Percentiles rank a stretch among this genome's conserved stretches.
Conservation (phyloP, 2,329 filamentous ascomycete genomes). For the Verticillium dahliae region DNA sequence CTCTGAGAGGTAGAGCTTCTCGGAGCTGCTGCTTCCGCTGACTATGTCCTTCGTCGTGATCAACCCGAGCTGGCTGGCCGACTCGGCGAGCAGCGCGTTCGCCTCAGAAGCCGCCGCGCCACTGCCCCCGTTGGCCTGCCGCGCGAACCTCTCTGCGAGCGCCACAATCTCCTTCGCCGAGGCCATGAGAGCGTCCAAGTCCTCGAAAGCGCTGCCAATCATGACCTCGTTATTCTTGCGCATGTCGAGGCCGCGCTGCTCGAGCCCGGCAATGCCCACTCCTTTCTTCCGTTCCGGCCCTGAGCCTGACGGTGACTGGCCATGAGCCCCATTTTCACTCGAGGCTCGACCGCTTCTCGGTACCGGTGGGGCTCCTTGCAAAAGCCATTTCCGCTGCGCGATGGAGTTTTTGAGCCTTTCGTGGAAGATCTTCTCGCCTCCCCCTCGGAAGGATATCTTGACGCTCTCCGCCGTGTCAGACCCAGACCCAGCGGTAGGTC, state of each 20-base stretch:
- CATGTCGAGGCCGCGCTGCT: constrained; percentile 75
- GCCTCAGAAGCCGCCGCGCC: constrained; percentile 62
- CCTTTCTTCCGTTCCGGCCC: constrained; percentile 43
- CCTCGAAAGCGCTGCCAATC: constrained; percentile 91
- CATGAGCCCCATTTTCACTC: constrained; percentile 28
- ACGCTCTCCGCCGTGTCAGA: constrained; percentile 64
- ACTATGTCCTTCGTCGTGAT: constrained; percentile 96
- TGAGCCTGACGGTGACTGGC: constrained; percentile 7
- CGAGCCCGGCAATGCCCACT: constrained; percentile 86
- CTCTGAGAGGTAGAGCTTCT: constrained; percentile 85
- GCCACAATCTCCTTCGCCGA: constrained; percentile 95
- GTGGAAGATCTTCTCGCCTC: constrained; percentile 84
- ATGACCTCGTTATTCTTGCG: constrained; percentile 90
- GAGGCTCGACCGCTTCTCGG: constrained; percentile 50
- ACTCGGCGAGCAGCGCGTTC: constrained; percentile 70
- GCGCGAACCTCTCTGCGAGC: constrained; percentile 80
- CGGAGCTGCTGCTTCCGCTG: constrained; percentile 60
- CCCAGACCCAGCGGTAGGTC: constrained; percentile 25
- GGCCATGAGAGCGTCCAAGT: constrained; percentile 93
- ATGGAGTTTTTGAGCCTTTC: constrained; percentile 83
- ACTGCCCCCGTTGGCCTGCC: constrained; percentile 54
- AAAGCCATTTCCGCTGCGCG: constrained; percentile 90
- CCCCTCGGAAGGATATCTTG: constrained; percentile 85
- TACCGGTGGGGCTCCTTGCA: constrained; percentile 82
- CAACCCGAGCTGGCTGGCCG: constrained; percentile 75